A percentile compares a stretch with the other conserved stretches of the same genome.
Conservation (phyloP, 371 early-diverging fungal genomes). For the Saksenaea oblongispora region DNA sequence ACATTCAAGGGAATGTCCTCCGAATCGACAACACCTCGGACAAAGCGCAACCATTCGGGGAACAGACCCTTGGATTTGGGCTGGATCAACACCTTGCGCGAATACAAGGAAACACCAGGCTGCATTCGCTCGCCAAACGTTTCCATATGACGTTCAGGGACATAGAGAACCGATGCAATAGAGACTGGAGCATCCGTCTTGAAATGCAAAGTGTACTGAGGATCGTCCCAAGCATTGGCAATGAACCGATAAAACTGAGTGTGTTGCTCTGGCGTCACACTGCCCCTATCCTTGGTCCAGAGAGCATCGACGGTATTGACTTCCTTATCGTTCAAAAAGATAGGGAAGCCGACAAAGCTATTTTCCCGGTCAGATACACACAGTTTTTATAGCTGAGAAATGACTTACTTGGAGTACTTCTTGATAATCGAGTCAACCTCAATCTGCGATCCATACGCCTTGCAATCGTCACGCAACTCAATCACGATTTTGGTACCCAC, state of each 20-base stretch:
- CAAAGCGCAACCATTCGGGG: constrained; percentile 80
- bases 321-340: constrained; percentile 76
- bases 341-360: constrained; percentile 94
- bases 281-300: constrained; percentile 86
- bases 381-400: not conserved
- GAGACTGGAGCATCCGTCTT: constrained; percentile 80
- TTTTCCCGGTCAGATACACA: too few species aligned
- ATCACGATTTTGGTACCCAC: constrained; percentile 96
- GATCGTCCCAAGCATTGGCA: constrained; percentile 73
- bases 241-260: constrained; percentile 87
- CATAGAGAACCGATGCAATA: constrained; percentile 74
- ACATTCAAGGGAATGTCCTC: constrained; percentile 98
- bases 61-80: constrained; percentile 73
- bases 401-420: constrained; percentile 86
- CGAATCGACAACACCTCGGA: constrained; percentile 93
- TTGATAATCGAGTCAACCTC: constrained; percentile 82
- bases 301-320: constrained; percentile 92
- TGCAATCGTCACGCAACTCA: constrained; percentile 88
- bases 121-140: constrained; percentile 65
- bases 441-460: constrained; percentile 78
- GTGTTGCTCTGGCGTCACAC: constrained; percentile 89
- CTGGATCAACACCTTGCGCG: constrained; percentile 81
- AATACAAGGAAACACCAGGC: constrained; percentile 79
- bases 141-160: constrained; percentile 75
- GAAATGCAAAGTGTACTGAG: constrained; percentile 72